Base-by-base conservation (phyloP, 192 early-diverging fungal genomes). In the Coemansia sp. region DNA sequence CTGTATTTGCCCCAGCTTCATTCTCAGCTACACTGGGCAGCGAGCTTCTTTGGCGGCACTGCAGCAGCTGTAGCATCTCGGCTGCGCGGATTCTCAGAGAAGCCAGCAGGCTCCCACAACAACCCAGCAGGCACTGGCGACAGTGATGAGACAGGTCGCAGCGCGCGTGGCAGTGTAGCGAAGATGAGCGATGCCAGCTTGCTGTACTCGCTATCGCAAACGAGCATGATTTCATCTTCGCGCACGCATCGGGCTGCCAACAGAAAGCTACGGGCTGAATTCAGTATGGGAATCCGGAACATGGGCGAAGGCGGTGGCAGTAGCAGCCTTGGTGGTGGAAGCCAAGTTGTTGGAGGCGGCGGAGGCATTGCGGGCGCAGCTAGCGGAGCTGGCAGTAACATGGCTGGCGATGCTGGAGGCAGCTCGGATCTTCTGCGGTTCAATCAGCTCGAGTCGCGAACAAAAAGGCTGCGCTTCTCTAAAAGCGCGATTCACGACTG, bases 401-500 rank as follows among this genome's bases (percentile, higher is more conserved):
- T 4, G 1, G 17, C 34, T 15, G 60, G 56, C 49, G 28, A 25
- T 11, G 47, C 24, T 26, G 54, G 26, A n/a, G 25, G 56, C 44
- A 81, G 76, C n/a, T 84, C 84, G 0, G 94, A 98, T 73, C 82
- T 90, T 3, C 74, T 93, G 59, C 90, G 91, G 61, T 97, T 96
- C 73, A 93, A 93, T 61, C 93, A 95, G 78, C 87, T 99, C 54
- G 95, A 95, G 66, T 85, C 84, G 17, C 89, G 95, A 5, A 92
- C 90, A 60, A 96, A 97, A 74, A 83, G 90, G 51, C 85, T 99
- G 36, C 86, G 86, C 31, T 98, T 99, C 74, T 92, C 90, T 3
- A 92, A 91, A 68, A 91, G 88, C n/a, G 84, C 87, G 15, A 99
- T 99, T 69, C 98, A 99, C 77, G 93, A 98, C 79, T 97, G 93